Conservation (phyloP, 192 early-diverging fungal species). For the Podila horticola region DNA sequence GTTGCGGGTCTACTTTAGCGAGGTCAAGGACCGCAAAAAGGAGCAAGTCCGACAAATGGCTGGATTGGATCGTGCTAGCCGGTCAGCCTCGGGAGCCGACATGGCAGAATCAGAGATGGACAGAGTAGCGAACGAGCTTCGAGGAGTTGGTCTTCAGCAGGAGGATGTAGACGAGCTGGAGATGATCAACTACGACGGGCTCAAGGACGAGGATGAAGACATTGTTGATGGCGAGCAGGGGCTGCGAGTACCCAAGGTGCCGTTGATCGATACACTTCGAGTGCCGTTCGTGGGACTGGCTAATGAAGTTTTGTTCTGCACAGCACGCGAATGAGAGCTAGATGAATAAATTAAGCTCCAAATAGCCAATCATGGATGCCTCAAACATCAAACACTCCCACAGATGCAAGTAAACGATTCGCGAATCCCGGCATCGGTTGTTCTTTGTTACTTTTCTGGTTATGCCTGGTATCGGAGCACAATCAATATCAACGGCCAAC, state of each 20-base stretch:
- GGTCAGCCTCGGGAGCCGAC: slow-evolving; percentile 1
- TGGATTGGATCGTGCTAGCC: slow-evolving; percentile 5
- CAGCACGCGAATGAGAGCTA: slow-evolving; percentile 40
- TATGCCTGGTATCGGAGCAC: too few species aligned
- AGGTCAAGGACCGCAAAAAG: slow-evolving; percentile 32
- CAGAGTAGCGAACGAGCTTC: slow-evolving; percentile 29
- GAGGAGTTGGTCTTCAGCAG: slow-evolving; percentile 29
- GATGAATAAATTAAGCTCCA: too few species aligned
- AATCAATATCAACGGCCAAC: too few species aligned
- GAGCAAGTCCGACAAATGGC: slow-evolving; percentile 26
- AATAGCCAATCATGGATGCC: too few species aligned
- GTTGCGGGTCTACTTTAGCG: slow-evolving; percentile 10
- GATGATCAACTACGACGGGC: slow-evolving; percentile 38
- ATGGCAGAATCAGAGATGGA: slow-evolving; percentile 1
- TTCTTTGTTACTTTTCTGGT: too few species aligned
- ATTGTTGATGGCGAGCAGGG: slow-evolving; percentile 10
- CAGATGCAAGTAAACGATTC: too few species aligned
- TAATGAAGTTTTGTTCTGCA: slow-evolving; percentile 29
- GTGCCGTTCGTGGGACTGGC: slow-evolving; percentile 23
- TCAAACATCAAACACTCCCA: too few species aligned
- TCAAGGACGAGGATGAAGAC: slow-evolving; percentile 12
- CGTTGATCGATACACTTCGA: slow-evolving; percentile 27
- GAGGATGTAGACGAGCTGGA: slow-evolving; percentile 59
- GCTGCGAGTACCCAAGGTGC: slow-evolving; percentile 29
- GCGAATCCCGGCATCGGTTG: too few species aligned